phyloP scores from a whole-genome alignment of 2,329 filamentous ascomycete genomes.

The Aureobasidium lini region DNA sequence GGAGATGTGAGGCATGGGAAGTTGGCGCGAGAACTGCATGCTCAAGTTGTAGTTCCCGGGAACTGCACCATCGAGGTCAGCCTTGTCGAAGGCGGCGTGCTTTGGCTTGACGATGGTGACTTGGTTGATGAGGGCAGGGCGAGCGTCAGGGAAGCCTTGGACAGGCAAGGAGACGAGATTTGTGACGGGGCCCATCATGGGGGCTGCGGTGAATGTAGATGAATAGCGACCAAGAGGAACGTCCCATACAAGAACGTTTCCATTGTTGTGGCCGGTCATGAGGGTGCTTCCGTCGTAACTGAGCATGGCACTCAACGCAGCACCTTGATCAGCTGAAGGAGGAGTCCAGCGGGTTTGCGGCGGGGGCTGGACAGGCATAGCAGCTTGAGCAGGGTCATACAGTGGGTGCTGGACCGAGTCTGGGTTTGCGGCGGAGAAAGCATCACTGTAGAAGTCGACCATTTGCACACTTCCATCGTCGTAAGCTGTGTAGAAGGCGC shows the following conservation, averaged over 20 bases:
- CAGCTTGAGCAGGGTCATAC: constrained; percentile 48
- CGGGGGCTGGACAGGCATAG: constrained; percentile 42
- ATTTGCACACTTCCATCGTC: constrained; percentile 74
- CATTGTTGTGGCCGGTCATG: constrained; percentile 72
- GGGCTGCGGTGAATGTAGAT: constrained; percentile 51
- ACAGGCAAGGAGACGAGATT: constrained; percentile 70
- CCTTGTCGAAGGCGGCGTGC: constrained; percentile 45
- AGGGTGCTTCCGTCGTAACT: constrained; percentile 77
- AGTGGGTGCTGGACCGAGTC: constrained; percentile 30
- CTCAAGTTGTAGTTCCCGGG: constrained; percentile 58
- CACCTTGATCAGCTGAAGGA: constrained; percentile 49
- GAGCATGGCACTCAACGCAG: constrained; percentile 60
- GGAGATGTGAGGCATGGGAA: constrained; percentile 24
- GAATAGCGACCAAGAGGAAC: constrained; percentile 62
- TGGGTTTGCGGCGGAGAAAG: constrained; percentile 34
- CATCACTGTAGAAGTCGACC: constrained; percentile 57
- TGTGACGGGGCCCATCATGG: constrained; percentile 73
- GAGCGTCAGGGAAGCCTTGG: constrained; percentile 36
- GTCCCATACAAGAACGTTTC: constrained; percentile 75
- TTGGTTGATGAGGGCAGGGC: constrained; percentile 10
- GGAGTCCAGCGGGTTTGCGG: constrained; percentile 27
- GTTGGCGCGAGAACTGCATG: constrained; percentile 48
- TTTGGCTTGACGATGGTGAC: constrained; percentile 71
- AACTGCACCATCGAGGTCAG: constrained; percentile 27
- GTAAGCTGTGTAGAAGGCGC: constrained; percentile 73